Evolutionary conservation across 1,284 basidiomycete species (phyloP).

Genomic region (Tylopilus sp.): DNA sequence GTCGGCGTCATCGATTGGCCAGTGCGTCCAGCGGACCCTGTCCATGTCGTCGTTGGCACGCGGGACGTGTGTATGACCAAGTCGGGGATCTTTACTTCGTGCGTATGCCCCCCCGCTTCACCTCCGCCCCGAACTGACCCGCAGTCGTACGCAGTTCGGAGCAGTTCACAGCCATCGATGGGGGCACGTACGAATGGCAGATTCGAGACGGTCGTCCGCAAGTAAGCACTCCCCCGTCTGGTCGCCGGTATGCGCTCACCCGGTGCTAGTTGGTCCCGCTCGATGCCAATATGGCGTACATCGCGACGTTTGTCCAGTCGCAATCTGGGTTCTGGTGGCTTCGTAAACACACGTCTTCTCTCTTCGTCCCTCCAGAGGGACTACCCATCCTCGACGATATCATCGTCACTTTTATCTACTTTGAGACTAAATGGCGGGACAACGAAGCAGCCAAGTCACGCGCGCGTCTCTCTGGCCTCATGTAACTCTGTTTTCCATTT

Average conservation of each 20-base stretch:
- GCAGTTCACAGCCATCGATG: slow-evolving; percentile 36
- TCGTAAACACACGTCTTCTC: slow-evolving; percentile 34
- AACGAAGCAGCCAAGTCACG: slow-evolving; percentile 30
- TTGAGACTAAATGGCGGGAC: slow-evolving; percentile 43
- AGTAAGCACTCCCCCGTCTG: slow-evolving; percentile 17
- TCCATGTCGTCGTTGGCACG: slow-evolving; percentile 39
- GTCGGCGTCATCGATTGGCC: slow-evolving; percentile 47
- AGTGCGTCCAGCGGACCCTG: background rate
- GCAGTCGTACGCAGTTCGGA: slow-evolving; percentile 31
- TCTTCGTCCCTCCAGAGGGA: slow-evolving; percentile 43
- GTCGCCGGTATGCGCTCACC: background rate
- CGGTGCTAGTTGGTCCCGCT: slow-evolving; percentile 39
- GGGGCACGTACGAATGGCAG: slow-evolving; percentile 43
- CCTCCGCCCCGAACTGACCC: too few species aligned
- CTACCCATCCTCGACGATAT: slow-evolving; percentile 46
- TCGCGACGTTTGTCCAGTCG: slow-evolving; percentile 44
- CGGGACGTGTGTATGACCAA: slow-evolving; percentile 36
- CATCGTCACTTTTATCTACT: slow-evolving; percentile 49
- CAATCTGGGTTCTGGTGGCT: slow-evolving; percentile 24
- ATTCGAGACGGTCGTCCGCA: slow-evolving; percentile 35
- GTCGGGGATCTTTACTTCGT: slow-evolving; percentile 40
- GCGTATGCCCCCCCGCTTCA: background rate
- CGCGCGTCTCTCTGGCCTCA: slow-evolving; percentile 11
- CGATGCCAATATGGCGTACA: slow-evolving; percentile 13
- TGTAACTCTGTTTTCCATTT: slow-evolving; percentile 10